A percentile compares a stretch with the other conserved stretches of the same genome.
These are phyloP conservation scores for Rhodamnia argentea DNA, from an alignment of 345 rosid genomes.

Conservation along the genomic window DNA sequence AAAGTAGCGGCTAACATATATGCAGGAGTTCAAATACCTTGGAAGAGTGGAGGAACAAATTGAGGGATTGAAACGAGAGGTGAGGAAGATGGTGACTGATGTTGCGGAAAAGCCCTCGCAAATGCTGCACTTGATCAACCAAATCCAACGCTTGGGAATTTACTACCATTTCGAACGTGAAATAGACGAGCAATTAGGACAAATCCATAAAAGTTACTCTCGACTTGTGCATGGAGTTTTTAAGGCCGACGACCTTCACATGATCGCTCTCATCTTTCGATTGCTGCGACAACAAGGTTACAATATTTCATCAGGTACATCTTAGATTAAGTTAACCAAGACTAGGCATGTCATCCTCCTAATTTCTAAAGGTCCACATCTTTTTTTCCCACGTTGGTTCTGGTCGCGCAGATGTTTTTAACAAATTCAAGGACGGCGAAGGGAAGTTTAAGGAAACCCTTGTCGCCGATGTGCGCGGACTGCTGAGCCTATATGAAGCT, in stretches of 20 bases:
- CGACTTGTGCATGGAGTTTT: background rate
- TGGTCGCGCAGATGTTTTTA: background rate
- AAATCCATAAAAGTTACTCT: background rate
- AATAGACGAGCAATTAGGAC: background rate
- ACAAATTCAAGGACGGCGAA: background rate
- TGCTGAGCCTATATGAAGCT: background rate
- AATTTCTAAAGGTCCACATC: background rate
- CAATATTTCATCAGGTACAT: background rate
- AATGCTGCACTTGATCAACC: constrained; percentile 13
- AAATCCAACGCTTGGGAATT: constrained; percentile 26
- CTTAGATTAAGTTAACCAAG: background rate
- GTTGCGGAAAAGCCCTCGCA: background rate
- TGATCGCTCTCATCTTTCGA: background rate
- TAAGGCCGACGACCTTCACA: background rate
- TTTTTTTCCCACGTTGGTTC: background rate
- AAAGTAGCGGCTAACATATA: background rate
- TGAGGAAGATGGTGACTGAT: background rate
- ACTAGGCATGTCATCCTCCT: background rate
- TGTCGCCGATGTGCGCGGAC: background rate
- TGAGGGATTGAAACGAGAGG: constrained; percentile 4
- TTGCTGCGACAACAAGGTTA: constrained; percentile 4
- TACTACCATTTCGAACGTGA: constrained; percentile 30
- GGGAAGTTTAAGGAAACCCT: background rate
- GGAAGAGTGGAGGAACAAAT: background rate
- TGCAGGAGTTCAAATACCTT: background rate